Conservation (phyloP, 257 asterid species). For the Parsonsia alboflavescens region DNA sequence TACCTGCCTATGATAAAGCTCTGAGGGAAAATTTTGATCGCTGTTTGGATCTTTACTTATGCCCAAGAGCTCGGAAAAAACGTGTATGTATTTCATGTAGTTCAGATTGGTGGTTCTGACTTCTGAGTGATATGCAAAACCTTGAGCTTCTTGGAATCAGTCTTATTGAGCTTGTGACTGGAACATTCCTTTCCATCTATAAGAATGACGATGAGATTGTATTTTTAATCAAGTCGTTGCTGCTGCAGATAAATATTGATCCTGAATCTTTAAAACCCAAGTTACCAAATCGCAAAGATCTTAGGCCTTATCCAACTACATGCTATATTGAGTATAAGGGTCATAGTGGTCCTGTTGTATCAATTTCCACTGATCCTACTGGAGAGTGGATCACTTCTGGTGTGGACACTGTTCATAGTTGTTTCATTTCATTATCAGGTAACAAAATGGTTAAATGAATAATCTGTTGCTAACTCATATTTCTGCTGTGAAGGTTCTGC, state of each 20-base stretch:
- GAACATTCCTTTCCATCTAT: not conserved
- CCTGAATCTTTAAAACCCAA: slow-evolving; percentile 95
- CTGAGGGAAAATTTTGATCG: slow-evolving; percentile 82
- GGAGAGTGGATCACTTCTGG: slow-evolving; percentile 99
- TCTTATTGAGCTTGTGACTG: not conserved
- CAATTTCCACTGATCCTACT: slow-evolving; percentile 67
- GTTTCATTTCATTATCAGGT: not conserved
- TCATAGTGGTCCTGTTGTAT: slow-evolving; percentile 77
- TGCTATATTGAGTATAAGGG: slow-evolving; percentile 96
- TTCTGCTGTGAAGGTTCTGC: slow-evolving; percentile 56
- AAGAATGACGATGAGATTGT: not conserved
- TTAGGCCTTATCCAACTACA: slow-evolving; percentile 84
- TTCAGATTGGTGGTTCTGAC: not conserved
- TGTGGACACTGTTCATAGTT: slow-evolving; percentile 22
- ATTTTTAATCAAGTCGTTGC: not conserved
- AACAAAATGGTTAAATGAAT: not conserved
- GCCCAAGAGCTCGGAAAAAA: slow-evolving; percentile 80
- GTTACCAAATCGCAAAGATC: slow-evolving; percentile 88
- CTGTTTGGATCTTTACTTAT: slow-evolving; percentile 87
- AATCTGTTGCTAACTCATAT: slow-evolving; percentile 16
- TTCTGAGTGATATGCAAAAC: not conserved
- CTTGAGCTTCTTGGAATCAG: not conserved
- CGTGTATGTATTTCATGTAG: slow-evolving; percentile 52
- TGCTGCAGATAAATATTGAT: slow-evolving; percentile 80
- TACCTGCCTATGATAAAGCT: slow-evolving; percentile 87